These are phyloP conservation scores for Capronia epimyces DNA, from an alignment of 2,329 filamentous ascomycete genomes.

Conservation along the genomic window DNA sequence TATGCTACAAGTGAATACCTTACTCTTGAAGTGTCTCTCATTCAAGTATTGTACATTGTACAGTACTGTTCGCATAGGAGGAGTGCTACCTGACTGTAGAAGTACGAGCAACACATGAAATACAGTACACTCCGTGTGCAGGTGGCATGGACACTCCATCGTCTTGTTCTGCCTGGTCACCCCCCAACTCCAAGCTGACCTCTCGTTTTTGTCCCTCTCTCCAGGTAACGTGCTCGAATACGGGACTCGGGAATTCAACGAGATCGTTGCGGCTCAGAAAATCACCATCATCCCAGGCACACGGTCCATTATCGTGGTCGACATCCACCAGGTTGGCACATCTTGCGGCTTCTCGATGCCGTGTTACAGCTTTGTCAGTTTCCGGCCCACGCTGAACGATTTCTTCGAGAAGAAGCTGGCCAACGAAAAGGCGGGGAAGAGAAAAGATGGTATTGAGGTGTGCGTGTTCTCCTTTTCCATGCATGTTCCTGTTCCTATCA, in stretches of 20 bases:
- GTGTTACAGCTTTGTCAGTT: constrained; percentile 25
- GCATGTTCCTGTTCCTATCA: background rate
- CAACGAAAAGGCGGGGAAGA: constrained; percentile 36
- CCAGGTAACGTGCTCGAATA: constrained; percentile 56
- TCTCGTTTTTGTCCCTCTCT: constrained; percentile 2
- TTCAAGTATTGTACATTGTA: too few species aligned
- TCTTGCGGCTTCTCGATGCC: constrained; percentile 60
- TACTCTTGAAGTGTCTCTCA: too few species aligned
- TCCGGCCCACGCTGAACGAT: constrained; percentile 25
- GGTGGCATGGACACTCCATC: too few species aligned
- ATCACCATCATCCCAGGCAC: constrained; percentile 43
- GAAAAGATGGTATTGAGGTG: constrained; percentile 45
- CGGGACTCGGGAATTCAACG: constrained; percentile 48
- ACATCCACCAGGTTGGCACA: constrained; percentile 62
- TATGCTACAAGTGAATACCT: too few species aligned
- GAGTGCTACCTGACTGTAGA: too few species aligned
- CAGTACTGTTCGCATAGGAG: too few species aligned
- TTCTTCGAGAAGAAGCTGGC: constrained; percentile 25
- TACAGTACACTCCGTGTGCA: too few species aligned
- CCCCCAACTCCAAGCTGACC: background rate
- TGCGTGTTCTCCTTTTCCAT: background rate
- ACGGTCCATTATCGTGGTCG: constrained; percentile 56
- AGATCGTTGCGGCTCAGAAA: constrained; percentile 33
- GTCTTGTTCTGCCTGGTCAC: too few species aligned
- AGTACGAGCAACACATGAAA: too few species aligned